Evolutionary conservation across 2,329 filamentous ascomycete genomes (phyloP).

Genomic region (Acarospora socialis): DNA sequence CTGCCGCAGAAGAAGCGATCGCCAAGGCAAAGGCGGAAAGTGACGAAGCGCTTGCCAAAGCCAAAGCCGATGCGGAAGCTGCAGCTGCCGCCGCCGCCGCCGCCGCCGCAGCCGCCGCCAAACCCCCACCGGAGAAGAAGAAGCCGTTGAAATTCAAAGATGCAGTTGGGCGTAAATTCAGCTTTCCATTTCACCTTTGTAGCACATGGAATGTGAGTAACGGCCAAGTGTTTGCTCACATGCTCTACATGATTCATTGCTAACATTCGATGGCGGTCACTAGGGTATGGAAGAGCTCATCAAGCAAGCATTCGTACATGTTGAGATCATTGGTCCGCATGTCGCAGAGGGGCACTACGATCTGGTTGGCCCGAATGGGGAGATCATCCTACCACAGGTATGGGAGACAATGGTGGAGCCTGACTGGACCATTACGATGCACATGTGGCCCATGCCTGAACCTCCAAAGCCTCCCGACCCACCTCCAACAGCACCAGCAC

Average conservation of each 20-base stretch:
- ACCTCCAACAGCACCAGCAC: slow-evolving; percentile 17
- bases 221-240: not conserved
- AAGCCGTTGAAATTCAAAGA: slow-evolving; percentile 81
- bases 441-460: slow-evolving; percentile 49
- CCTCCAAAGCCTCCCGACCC: slow-evolving; percentile 29
- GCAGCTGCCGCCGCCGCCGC: slow-evolving; percentile 16
- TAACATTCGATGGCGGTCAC: too few species aligned
- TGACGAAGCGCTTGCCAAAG: too few species aligned
- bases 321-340: slow-evolving; percentile 61
- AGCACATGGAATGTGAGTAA: slow-evolving; percentile 63
- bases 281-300: slow-evolving; percentile 80
- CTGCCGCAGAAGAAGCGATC: slow-evolving; percentile 20
- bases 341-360: slow-evolving; percentile 71
- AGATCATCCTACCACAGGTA: slow-evolving; percentile 67
- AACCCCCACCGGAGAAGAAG: slow-evolving; percentile 39
- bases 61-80: too few species aligned
- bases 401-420: slow-evolving; percentile 74
- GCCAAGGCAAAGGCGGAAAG: slow-evolving; percentile 18
- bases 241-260: slow-evolving; percentile 10
- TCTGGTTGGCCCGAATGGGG: slow-evolving; percentile 60
- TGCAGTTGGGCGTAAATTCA: slow-evolving; percentile 80
- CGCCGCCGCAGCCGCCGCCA: slow-evolving; percentile 19
- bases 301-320: slow-evolving; percentile 67
- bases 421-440: slow-evolving; percentile 58
- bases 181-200: slow-evolving; percentile 76